Percentiles rank a stretch among this genome's conserved stretches.
phyloP scores from a whole-genome alignment of 2,329 filamentous ascomycete species.

The Aspergillus latus region DNA sequence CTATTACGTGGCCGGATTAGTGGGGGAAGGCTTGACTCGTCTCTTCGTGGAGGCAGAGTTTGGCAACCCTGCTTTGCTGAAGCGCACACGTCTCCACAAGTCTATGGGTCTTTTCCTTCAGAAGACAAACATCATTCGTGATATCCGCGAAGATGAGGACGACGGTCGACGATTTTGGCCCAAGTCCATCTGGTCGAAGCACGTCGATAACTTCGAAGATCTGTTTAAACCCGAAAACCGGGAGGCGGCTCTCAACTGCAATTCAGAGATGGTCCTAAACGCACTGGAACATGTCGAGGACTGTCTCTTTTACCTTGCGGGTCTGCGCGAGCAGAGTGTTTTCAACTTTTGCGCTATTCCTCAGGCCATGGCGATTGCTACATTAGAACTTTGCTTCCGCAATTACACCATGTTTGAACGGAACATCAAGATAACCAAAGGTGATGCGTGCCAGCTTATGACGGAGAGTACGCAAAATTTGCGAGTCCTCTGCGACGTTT shows the following conservation, averaged over 20 bases:
- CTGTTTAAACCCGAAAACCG: slow-evolving; percentile 80
- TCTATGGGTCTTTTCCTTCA: slow-evolving; percentile 98
- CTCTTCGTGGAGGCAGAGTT: slow-evolving; percentile 85
- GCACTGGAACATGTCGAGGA: slow-evolving; percentile 84
- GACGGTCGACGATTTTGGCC: slow-evolving; percentile 93
- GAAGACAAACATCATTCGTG: slow-evolving; percentile 98
- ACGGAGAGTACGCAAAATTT: slow-evolving; percentile 89
- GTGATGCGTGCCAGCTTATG: slow-evolving; percentile 89
- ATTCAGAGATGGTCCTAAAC: slow-evolving; percentile 91
- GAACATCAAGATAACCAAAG: slow-evolving; percentile 96
- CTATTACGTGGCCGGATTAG: slow-evolving; percentile 97
- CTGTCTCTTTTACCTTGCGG: slow-evolving; percentile 96
- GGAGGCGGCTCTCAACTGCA: slow-evolving; percentile 76
- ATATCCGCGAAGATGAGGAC: slow-evolving; percentile 83
- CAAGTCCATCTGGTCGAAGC: slow-evolving; percentile 93
- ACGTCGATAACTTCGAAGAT: slow-evolving; percentile 86
- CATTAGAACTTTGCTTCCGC: slow-evolving; percentile 85
- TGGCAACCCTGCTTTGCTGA: slow-evolving; percentile 79
- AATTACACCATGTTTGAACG: slow-evolving; percentile 82
- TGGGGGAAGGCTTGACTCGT: slow-evolving; percentile 87
- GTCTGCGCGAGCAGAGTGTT: slow-evolving; percentile 89
- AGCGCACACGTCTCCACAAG: slow-evolving; percentile 78
- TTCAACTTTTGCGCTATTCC: slow-evolving; percentile 99
- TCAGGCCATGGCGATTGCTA: slow-evolving; percentile 96
- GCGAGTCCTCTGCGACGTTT: slow-evolving; percentile 74